Percentiles rank a stretch among this genome's conserved stretches.
Evolutionary conservation across 2,329 filamentous ascomycete genomes (phyloP).

Genomic region (Paecilomyces fulvus): DNA sequence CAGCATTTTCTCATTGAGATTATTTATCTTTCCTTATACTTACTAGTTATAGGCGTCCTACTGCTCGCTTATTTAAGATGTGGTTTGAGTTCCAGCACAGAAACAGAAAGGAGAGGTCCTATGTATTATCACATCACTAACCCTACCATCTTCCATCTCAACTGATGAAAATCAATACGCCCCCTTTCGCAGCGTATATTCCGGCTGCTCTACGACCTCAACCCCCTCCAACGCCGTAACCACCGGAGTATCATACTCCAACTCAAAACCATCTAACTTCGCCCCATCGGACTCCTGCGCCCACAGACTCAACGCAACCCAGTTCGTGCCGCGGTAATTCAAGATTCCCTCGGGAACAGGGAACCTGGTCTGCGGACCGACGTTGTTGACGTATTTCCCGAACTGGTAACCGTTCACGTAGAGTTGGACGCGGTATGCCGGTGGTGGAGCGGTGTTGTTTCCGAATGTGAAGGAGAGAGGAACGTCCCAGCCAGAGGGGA

Average conservation of each 20-base stretch:
- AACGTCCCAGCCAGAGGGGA: slow-evolving; percentile 48
- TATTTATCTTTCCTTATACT: background rate
- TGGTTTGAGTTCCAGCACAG: background rate
- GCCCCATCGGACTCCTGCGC: slow-evolving; percentile 51
- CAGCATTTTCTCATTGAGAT: background rate
- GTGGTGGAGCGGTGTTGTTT: slow-evolving; percentile 50
- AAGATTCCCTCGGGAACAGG: slow-evolving; percentile 67
- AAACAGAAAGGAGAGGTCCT: background rate
- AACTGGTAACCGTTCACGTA: slow-evolving; percentile 74
- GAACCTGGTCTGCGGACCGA: slow-evolving; percentile 65
- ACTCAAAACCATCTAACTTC: slow-evolving; percentile 46
- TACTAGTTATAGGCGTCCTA: background rate
- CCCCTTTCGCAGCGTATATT: slow-evolving; percentile 39
- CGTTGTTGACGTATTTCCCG: slow-evolving; percentile 57
- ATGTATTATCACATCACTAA: background rate
- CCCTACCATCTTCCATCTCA: background rate
- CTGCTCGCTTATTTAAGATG: background rate
- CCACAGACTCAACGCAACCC: slow-evolving; percentile 61
- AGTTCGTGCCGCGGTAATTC: slow-evolving; percentile 63
- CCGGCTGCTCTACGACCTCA: slow-evolving; percentile 37
- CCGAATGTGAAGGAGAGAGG: slow-evolving; percentile 46
- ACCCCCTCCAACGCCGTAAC: slow-evolving; percentile 43
- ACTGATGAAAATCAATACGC: slow-evolving; percentile 38
- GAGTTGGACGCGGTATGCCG: slow-evolving; percentile 52
- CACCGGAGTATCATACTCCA: slow-evolving; percentile 44